Evolutionary conservation across 106 monocot species (phyloP).

Genomic region (Dendrobium chrysotoxum): DNA sequence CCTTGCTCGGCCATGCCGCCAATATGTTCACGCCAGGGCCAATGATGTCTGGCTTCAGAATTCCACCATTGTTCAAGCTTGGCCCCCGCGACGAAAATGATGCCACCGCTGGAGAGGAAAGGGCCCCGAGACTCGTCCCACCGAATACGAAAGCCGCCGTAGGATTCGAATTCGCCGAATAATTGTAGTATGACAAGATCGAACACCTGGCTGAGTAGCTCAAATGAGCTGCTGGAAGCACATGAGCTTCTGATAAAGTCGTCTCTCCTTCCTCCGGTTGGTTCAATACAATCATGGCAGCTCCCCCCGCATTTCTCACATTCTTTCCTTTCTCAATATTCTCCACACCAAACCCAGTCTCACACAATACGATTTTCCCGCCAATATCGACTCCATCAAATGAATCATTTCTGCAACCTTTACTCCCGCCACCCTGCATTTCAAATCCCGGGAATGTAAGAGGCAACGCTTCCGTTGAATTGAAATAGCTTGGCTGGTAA

Average conservation of each 20-base stretch:
- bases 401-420: slow-evolving; percentile 5
- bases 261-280: neutral
- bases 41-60: slow-evolving; percentile 44
- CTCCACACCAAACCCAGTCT: neutral
- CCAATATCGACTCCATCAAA: slow-evolving; percentile 7
- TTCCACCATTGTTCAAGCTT: slow-evolving; percentile 13
- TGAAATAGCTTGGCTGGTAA: slow-evolving; percentile 7
- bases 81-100: slow-evolving; percentile 44
- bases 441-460: neutral
- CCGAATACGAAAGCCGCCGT: slow-evolving; percentile 9
- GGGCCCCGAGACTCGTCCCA: slow-evolving; percentile 11
- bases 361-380: slow-evolving; percentile 33
- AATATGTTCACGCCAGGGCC: slow-evolving; percentile 46
- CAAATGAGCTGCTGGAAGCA: slow-evolving; percentile 17
- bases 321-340: slow-evolving; percentile 10
- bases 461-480: neutral
- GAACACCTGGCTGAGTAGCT: slow-evolving; percentile 7
- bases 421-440: neutral
- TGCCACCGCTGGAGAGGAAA: slow-evolving; percentile 17
- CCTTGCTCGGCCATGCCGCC: slow-evolving; percentile 18
- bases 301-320: slow-evolving; percentile 34
- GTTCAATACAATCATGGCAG: slow-evolving; percentile 30
- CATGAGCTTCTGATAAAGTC: slow-evolving; percentile 9
- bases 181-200: slow-evolving; percentile 4
- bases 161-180: neutral